phyloP scores from a whole-genome alignment of 2,329 filamentous ascomycete genomes.

The Ophiostoma sp. region DNA sequence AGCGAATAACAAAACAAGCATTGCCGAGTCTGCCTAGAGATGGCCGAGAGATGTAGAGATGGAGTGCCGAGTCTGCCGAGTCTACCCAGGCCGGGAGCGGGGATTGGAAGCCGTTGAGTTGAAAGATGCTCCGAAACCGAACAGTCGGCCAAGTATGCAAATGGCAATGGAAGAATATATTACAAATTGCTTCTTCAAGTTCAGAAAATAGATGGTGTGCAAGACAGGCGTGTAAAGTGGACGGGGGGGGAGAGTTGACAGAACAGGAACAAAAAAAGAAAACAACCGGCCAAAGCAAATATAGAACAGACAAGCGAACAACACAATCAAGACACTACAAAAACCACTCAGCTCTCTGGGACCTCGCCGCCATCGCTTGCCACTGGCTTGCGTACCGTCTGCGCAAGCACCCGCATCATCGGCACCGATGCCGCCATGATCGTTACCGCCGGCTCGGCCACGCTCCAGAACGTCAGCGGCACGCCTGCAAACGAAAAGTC shows the following conservation, averaged over 20 bases:
- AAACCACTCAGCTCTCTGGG: neutral
- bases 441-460: constrained; percentile 29
- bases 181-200: neutral
- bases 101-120: neutral
- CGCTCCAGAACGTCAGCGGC: constrained; percentile 27
- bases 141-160: neutral
- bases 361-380: neutral
- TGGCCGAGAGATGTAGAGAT: neutral
- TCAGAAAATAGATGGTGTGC: neutral
- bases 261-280: neutral
- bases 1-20: neutral
- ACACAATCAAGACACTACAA: neutral
- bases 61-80: neutral
- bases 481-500: constrained; percentile 25
- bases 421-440: neutral
- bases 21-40: constrained; percentile 8
- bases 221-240: neutral
- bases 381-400: neutral
- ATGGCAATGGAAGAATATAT: neutral
- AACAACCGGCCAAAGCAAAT: neutral
- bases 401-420: neutral
- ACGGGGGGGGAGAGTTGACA: neutral
- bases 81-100: constrained; percentile 17
- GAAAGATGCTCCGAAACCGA: neutral
- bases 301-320: neutral